Percentiles rank a stretch among this genome's conserved stretches.
Evolutionary conservation across 1,139 yeast genomes (phyloP).

Genomic region (Diutina scorzettiae): DNA sequence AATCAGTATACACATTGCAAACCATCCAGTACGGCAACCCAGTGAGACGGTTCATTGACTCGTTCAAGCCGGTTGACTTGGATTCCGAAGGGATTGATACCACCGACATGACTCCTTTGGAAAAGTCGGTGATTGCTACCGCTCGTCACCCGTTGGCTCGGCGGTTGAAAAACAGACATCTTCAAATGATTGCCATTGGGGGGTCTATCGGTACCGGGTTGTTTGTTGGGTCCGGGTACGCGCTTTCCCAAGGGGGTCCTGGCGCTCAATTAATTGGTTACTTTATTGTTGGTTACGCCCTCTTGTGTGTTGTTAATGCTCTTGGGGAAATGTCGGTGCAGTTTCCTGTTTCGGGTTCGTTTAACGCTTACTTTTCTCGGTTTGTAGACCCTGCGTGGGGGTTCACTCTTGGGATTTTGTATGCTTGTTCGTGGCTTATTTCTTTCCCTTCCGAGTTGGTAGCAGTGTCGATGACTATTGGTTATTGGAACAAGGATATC

Average conservation of each 20-base stretch:
- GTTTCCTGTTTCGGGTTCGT: conserved; percentile 53
- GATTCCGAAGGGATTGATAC: conserved; percentile 26
- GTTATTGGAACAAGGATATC: conserved; percentile 47
- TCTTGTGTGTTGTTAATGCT: conserved; percentile 44
- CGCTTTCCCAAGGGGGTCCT: conserved; percentile 25
- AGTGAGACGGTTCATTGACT: conserved; percentile 18
- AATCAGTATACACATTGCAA: neutral
- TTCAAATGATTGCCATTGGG: conserved; percentile 6
- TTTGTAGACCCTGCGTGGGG: conserved; percentile 59
- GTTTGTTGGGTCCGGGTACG: conserved; percentile 13
- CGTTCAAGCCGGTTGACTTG: conserved; percentile 29
- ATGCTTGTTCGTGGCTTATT: conserved; percentile 31
- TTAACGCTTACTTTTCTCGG: conserved; percentile 42
- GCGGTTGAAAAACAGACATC: conserved; percentile 8
- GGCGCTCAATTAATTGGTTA: conserved; percentile 26
- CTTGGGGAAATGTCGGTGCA: conserved; percentile 52
- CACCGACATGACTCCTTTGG: conserved; percentile 17
- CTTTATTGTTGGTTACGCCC: conserved; percentile 25
- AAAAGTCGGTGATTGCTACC: conserved; percentile 25
- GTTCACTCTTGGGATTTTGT: conserved; percentile 31
- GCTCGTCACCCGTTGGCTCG: conserved; percentile 20
- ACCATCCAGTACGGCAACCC: conserved; percentile 7
- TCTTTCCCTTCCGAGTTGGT: conserved; percentile 34
- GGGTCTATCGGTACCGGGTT: conserved; percentile 7
- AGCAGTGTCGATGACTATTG: conserved; percentile 31